Conservation (phyloP, 2,329 filamentous ascomycete genomes). For the Sporothrix sp. region DNA sequence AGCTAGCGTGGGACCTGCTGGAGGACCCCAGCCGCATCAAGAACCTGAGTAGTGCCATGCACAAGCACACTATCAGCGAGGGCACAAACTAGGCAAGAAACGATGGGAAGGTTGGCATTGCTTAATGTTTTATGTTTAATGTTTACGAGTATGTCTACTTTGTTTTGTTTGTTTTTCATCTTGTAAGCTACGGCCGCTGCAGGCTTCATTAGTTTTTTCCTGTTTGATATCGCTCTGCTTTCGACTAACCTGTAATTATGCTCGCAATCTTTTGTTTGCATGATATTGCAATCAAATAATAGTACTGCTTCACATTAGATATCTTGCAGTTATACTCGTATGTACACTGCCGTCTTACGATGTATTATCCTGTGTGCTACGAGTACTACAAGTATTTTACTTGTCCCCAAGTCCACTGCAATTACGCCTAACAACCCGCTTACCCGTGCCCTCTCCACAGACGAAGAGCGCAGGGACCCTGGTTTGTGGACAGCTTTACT, state of each 20-base stretch:
- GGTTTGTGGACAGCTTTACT: not conserved
- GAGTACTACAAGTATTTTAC: too few relatives aligned
- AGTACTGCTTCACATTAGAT: not conserved
- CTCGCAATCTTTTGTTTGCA: not conserved
- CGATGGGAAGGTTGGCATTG: not conserved
- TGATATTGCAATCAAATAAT: not conserved
- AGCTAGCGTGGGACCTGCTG: conserved; percentile 40
- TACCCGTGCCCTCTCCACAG: too few relatives aligned
- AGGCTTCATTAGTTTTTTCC: too few relatives aligned
- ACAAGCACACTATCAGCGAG: not conserved
- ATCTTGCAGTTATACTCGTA: too few relatives aligned
- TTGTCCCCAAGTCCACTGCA: not conserved
- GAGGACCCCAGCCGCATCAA: conserved; percentile 41
- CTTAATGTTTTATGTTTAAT: not conserved
- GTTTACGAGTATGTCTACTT: not conserved
- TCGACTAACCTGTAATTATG: not conserved
- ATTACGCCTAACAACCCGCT: too few relatives aligned
- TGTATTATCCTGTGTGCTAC: too few relatives aligned
- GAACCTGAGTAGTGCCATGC: conserved; percentile 17
- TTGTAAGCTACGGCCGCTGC: too few relatives aligned
- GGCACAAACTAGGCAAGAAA: not conserved
- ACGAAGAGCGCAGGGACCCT: too few relatives aligned
- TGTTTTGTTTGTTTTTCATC: not conserved
- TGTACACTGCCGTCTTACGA: not conserved
- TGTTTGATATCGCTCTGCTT: not conserved